Base-by-base conservation (phyloP, 1,284 basidiomycete species). In the Phellinidium pouzarii region DNA sequence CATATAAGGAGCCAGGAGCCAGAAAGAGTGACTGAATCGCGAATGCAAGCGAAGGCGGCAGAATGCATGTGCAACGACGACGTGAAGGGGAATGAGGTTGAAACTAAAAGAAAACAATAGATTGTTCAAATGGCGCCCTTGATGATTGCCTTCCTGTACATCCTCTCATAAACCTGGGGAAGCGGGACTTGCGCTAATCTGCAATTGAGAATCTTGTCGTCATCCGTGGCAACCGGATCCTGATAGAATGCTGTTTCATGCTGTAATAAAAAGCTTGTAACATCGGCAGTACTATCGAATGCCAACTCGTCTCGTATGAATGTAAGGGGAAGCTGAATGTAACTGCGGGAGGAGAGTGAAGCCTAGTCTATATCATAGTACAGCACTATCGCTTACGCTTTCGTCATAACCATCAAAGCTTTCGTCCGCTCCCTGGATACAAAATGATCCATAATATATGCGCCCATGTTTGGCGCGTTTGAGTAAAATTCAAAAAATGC, bases 391-490 rank as follows among this genome's bases (percentile, higher is more conserved):
- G 34, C 31, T 26, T 31, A 95, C 94, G 90, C 87, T 78, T 89
- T 94, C 36, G 91, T 82, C 74, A 99, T 94, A 61, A 89, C 82
- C 61, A 92, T 80, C 53, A 99, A 70, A 1, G 94, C 94, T 56
- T 84, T 82, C 52, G 90, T 79, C 52, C 96, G 75, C 71, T 98
- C 96, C 59, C 96, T 81, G 64, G 88, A 84, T 60, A 97, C 87
- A 67, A 99, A 97, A 68, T 98, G 94, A 69, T 99, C 95, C 91
- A 99, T 96, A 65, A 99, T 93, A 69, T 98, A 98, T 53, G 84
- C 94, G 48, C 93, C 92, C 96, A 99, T 98, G 66, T 95, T 95
- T 40, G 94, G 94, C 42, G 93, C 91, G 55, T 77, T 76, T 59
- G 81, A 63, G 70, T 92, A 99, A 47, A 94, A 74, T 58, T 82